A percentile compares a stretch with the other conserved stretches of the same genome.
phyloP scores from a whole-genome alignment of 768 basidiomycete genomes.

The Pleurotus ostreatus region DNA sequence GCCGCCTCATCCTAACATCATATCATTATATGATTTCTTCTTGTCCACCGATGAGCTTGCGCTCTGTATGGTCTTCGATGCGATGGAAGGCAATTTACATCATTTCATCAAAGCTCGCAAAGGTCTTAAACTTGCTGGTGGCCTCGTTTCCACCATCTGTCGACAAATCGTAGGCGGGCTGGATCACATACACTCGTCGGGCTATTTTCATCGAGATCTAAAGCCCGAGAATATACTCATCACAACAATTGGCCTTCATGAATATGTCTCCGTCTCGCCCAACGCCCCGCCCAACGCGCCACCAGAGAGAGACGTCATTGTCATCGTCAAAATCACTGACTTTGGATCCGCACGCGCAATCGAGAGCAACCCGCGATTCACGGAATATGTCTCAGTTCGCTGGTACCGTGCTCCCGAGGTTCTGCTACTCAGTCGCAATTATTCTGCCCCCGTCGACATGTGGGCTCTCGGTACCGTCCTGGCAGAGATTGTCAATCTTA shows the following conservation, averaged over 20 bases:
- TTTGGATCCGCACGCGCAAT: slow-evolving; percentile 96
- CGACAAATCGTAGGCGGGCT: slow-evolving; percentile 88
- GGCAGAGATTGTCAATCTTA: slow-evolving; percentile 92
- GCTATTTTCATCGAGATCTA: slow-evolving; percentile 99
- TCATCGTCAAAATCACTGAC: slow-evolving; percentile 96
- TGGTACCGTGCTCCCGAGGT: slow-evolving; percentile 99
- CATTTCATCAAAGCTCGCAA: slow-evolving; percentile 97
- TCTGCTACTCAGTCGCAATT: slow-evolving; percentile 86
- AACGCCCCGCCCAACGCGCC: slow-evolving; percentile 57
- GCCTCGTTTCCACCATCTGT: slow-evolving; percentile 93
- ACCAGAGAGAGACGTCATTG: slow-evolving; percentile 89
- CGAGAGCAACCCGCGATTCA: slow-evolving; percentile 85
- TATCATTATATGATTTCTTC: slow-evolving; percentile 98
- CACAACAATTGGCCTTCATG: slow-evolving; percentile 92
- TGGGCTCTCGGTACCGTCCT: slow-evolving; percentile 99
- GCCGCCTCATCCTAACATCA: slow-evolving; percentile 93
- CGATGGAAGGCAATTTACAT: slow-evolving; percentile 99
- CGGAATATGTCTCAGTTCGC: slow-evolving; percentile 96
- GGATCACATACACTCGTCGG: slow-evolving; percentile 85
- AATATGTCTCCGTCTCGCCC: slow-evolving; percentile 80
- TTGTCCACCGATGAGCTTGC: slow-evolving; percentile 91
- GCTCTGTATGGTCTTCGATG: slow-evolving; percentile 99
- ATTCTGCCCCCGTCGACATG: slow-evolving; percentile 97
- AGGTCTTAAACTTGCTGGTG: slow-evolving; percentile 91
- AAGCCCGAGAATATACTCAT: slow-evolving; percentile 99